A percentile compares a stretch with the other conserved stretches of the same genome.
Conservation (phyloP, 805 yeast genomes). For the Kuraishia molischiana region DNA sequence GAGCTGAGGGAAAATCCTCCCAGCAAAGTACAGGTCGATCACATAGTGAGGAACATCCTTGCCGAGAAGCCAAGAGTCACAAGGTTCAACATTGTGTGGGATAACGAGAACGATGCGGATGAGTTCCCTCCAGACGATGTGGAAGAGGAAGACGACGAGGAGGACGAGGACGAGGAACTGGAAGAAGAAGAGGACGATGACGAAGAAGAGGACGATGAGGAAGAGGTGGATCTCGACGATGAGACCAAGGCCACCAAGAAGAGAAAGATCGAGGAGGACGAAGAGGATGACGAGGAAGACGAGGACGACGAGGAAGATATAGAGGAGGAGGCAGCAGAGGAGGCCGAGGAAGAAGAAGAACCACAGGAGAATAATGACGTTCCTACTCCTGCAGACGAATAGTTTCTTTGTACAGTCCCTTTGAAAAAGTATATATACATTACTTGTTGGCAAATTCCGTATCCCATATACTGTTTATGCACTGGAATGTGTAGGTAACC, state of each 20-base stretch:
- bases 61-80: conserved; percentile 98
- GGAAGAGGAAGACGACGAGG: conserved; percentile 39
- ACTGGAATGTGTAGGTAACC: conserved; percentile 32
- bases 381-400: neutral
- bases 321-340: conserved; percentile 14
- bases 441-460: too few relatives aligned
- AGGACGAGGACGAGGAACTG: conserved; percentile 48
- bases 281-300: conserved; percentile 24
- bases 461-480: conserved; percentile 29
- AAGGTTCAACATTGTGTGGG: conserved; percentile 95
- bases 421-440: too few relatives aligned
- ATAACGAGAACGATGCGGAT: conserved; percentile 48
- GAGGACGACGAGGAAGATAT: conserved; percentile 18
- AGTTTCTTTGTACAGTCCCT: neutral
- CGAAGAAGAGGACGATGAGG: conserved; percentile 42
- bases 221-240: conserved; percentile 31
- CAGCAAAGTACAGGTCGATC: conserved; percentile 84
- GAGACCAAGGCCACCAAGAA: conserved; percentile 31
- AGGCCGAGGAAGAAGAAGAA: conserved; percentile 15
- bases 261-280: conserved; percentile 29
- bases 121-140: conserved; percentile 74
- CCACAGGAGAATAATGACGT: neutral
- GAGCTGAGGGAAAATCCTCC: conserved; percentile 93
- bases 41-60: conserved; percentile 84
- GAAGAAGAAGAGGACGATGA: conserved; percentile 51